phyloP scores from a whole-genome alignment of 768 basidiomycete species.

The Boletellus ananas region DNA sequence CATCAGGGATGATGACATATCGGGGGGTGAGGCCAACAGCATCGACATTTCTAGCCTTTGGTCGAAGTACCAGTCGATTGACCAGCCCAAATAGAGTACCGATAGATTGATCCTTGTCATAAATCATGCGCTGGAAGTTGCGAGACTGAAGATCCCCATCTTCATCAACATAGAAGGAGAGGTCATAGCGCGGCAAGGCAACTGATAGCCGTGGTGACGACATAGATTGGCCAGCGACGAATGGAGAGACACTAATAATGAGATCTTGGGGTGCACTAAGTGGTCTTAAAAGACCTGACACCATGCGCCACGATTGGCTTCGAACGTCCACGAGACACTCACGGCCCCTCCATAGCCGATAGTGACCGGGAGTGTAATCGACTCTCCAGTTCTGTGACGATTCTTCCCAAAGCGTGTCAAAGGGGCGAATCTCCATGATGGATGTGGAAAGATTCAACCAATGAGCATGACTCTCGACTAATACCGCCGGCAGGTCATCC shows the following conservation, averaged over 20 bases:
- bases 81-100: constrained; percentile 44
- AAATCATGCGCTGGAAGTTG: constrained; percentile 38
- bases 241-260: constrained; percentile 10
- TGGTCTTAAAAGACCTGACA: constrained; percentile 18
- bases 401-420: constrained; percentile 6
- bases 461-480: constrained; percentile 16
- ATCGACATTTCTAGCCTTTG: constrained; percentile 3
- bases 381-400: constrained; percentile 17
- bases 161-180: no score
- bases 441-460: constrained; percentile 14
- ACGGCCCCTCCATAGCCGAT: not conserved
- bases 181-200: constrained; percentile 36
- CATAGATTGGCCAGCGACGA: not conserved
- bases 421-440: constrained; percentile 19
- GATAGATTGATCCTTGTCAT: constrained; percentile 38
- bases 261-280: constrained; percentile 21
- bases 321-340: constrained; percentile 14
- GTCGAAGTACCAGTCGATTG: constrained; percentile 39
- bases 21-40: not conserved
- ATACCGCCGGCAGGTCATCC: constrained; percentile 14
- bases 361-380: not conserved
- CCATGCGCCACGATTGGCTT: constrained; percentile 24
- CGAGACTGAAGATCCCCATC: no score
- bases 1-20: constrained; percentile 39
- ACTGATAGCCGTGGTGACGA: constrained; percentile 20